A percentile compares a stretch with the other conserved stretches of the same genome.
Conservation (phyloP, 495 filamentous ascomycete species). For the Xylaria bambusicola region DNA sequence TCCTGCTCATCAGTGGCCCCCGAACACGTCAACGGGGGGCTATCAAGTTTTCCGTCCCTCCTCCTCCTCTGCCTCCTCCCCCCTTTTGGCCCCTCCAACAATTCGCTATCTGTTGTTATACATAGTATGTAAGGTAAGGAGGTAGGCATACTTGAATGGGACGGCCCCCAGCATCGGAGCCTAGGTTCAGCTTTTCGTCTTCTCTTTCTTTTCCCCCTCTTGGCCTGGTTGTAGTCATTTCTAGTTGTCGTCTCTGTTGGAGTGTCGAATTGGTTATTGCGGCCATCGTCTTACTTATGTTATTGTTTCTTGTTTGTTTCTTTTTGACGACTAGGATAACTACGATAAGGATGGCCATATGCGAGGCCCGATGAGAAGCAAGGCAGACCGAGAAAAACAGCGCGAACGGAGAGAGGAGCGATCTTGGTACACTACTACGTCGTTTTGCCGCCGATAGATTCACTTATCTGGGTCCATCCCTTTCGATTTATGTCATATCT, state of each 20-base stretch:
- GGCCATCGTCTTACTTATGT: neutral
- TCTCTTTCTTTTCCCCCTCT: neutral
- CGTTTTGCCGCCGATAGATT: constrained; percentile 14
- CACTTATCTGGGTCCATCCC: constrained; percentile 15
- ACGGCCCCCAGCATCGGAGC: constrained; percentile 13
- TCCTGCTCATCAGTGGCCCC: constrained; percentile 14
- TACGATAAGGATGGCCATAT: constrained; percentile 14
- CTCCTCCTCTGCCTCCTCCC: neutral
- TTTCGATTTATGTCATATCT: constrained; percentile 15
- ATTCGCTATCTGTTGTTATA: neutral
- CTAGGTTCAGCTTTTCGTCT: neutral
- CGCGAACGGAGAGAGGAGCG: neutral
- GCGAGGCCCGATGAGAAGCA: constrained; percentile 6
- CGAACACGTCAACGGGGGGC: constrained; percentile 12
- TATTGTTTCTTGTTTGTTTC: constrained; percentile 12
- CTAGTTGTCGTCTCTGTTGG: neutral
- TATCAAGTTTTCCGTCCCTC: constrained; percentile 9
- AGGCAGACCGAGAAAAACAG: neutral
- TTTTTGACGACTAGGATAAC: constrained; percentile 4
- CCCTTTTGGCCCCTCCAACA: constrained; percentile 13
- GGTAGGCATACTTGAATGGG: neutral
- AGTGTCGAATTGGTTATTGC: constrained; percentile 2
- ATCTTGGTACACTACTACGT: constrained; percentile 11
- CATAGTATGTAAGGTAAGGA: too few species aligned
- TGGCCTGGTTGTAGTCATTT: neutral